phyloP scores from a whole-genome alignment of 352 stramenopile genomes.

The Pythium phragmitis region DNA sequence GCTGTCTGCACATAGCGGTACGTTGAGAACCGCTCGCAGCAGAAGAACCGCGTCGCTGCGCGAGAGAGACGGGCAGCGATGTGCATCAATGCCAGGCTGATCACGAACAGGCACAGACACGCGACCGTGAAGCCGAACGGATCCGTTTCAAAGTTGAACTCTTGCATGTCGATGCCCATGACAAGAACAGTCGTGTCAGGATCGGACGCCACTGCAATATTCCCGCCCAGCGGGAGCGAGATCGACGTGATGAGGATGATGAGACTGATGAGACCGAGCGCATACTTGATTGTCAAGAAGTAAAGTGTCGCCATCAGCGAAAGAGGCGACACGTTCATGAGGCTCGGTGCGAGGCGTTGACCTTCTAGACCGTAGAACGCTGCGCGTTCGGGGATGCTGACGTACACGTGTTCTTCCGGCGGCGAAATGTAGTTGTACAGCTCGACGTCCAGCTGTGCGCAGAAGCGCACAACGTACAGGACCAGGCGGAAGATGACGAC shows the following conservation, averaged over 20 bases:
- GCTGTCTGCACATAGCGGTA: conserved; percentile 46
- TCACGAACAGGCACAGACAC: conserved; percentile 42
- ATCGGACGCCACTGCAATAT: conserved; percentile 25
- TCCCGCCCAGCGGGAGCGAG: conserved; percentile 27
- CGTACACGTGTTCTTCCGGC: conserved; percentile 43
- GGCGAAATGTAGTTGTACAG: conserved; percentile 63
- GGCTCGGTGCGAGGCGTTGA: conserved; percentile 42
- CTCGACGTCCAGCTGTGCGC: conserved; percentile 59
- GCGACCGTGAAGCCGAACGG: conserved; percentile 42
- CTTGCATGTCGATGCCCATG: conserved; percentile 25
- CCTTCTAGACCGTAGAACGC: conserved; percentile 36
- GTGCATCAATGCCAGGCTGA: conserved; percentile 55
- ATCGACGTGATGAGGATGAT: conserved; percentile 36
- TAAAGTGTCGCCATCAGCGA: conserved; percentile 60
- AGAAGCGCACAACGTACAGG: conserved; percentile 39
- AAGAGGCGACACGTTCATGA: conserved; percentile 58
- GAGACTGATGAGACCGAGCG: conserved; percentile 43
- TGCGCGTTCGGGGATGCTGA: conserved; percentile 39
- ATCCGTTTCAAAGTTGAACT: conserved; percentile 35
- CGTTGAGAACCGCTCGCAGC: conserved; percentile 57
- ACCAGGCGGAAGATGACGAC: conserved; percentile 59
- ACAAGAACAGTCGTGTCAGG: conserved; percentile 25
- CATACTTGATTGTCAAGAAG: conserved; percentile 67
- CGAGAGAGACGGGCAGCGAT: conserved; percentile 42
- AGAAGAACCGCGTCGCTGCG: conserved; percentile 66